These are phyloP conservation scores for Colletotrichum echinochloae DNA, from an alignment of 2,329 filamentous ascomycete genomes.

Conservation along the genomic window DNA sequence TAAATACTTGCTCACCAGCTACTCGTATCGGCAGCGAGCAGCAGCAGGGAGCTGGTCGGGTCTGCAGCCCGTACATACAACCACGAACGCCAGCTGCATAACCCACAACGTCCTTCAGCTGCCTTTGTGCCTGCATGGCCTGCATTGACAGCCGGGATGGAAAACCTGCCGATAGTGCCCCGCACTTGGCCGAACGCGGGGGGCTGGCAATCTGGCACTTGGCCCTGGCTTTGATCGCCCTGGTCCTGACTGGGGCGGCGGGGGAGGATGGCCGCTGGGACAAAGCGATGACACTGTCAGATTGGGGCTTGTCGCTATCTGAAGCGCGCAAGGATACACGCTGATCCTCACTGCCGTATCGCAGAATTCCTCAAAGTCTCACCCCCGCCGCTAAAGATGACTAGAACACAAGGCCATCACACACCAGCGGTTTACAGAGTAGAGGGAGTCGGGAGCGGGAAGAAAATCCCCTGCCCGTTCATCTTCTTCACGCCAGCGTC, in stretches of 20 bases:
- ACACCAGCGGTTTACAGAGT: background rate
- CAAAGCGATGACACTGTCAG: slow-evolving; percentile 1
- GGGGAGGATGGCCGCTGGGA: slow-evolving; percentile 24
- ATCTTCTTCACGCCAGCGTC: background rate
- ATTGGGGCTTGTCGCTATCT: slow-evolving; percentile 13
- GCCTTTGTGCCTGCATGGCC: slow-evolving; percentile 17
- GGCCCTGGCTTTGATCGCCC: slow-evolving; percentile 10
- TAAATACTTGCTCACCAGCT: background rate
- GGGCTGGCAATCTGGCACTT: slow-evolving; percentile 22
- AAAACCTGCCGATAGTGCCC: slow-evolving; percentile 23
- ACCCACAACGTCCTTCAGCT: slow-evolving; percentile 6
- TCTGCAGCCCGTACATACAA: background rate
- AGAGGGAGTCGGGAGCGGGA: no score
- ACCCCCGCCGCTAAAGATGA: slow-evolving; percentile 30
- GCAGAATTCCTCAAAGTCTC: slow-evolving; percentile 21
- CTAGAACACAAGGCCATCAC: slow-evolving; percentile 15
- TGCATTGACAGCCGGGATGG: slow-evolving; percentile 7
- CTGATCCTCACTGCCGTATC: slow-evolving; percentile 31
- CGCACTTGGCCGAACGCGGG: slow-evolving; percentile 31
- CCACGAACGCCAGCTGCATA: background rate
- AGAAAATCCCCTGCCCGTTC: background rate
- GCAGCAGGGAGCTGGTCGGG: background rate
- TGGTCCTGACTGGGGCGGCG: background rate
- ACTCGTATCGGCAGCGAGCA: background rate
- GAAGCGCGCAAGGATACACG: slow-evolving; percentile 17